Conservation (phyloP, 345 rosid genomes). For the Acer negundo region DNA sequence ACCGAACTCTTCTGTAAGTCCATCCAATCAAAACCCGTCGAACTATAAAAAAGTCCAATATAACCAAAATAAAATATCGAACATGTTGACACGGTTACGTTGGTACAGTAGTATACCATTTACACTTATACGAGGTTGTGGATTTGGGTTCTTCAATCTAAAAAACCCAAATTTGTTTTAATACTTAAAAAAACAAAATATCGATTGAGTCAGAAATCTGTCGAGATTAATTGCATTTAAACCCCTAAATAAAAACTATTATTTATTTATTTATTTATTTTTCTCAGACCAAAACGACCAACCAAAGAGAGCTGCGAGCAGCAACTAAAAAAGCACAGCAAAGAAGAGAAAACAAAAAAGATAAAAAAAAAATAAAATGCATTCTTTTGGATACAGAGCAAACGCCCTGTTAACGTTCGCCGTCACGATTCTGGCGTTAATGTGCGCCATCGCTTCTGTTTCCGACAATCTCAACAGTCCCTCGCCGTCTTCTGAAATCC, state of each 20-base stretch:
- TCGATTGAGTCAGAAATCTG: too few species aligned
- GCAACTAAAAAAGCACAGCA: neutral
- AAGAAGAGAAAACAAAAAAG: neutral
- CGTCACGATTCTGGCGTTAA: constrained; percentile 73
- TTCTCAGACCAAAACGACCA: neutral
- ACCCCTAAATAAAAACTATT: neutral
- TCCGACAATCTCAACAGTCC: constrained; percentile 85
- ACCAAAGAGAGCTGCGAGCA: neutral
- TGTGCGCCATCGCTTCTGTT: constrained; percentile 82
- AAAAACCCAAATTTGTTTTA: too few species aligned
- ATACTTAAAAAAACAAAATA: too few species aligned
- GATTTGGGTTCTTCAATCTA: too few species aligned
- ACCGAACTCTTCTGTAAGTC: too few species aligned
- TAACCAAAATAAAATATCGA: too few species aligned
- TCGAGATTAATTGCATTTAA: neutral
- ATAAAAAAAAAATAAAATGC: constrained; percentile 44
- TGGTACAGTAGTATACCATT: too few species aligned
- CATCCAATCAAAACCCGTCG: too few species aligned
- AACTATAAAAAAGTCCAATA: too few species aligned
- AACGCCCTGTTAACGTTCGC: constrained; percentile 87
- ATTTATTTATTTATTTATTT: too few species aligned
- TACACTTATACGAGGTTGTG: too few species aligned
- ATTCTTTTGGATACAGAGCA: constrained; percentile 86
- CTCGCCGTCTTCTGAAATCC: constrained; percentile 79
- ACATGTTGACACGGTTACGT: too few species aligned